Evolutionary conservation across 2,329 filamentous ascomycete species (phyloP).

Genomic region (Beauveria asiatica): DNA sequence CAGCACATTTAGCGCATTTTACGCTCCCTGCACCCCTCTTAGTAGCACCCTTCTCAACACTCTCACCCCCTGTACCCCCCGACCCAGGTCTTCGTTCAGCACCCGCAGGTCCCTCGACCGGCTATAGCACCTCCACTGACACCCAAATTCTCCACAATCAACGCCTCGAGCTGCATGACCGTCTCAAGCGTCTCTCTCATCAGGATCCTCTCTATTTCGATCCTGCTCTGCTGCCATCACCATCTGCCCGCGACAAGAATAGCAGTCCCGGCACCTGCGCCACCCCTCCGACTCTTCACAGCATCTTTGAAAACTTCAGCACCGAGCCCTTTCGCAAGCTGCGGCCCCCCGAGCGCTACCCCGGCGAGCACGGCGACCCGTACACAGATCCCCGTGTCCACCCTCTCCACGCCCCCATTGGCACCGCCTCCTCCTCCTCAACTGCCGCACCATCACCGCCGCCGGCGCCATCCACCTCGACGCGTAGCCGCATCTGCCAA

Average conservation of each 20-base stretch:
- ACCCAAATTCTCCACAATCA: constrained; percentile 5
- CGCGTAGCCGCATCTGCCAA: not conserved
- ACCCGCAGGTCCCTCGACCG: not conserved
- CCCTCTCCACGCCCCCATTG: constrained; percentile 16
- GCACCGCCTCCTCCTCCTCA: constrained; percentile 12
- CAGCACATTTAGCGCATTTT: not conserved
- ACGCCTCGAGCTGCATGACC: constrained; percentile 6
- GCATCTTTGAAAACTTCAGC: constrained; percentile 19
- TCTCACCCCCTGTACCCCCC: not conserved
- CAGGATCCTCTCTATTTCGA: constrained; percentile 3
- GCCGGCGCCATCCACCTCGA: not conserved
- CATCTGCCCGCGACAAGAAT: not conserved
- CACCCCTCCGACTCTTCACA: constrained; percentile 17
- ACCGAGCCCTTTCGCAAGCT: constrained; percentile 15
- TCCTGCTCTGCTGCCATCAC: not conserved
- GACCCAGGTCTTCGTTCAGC: not conserved
- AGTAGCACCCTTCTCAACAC: not conserved
- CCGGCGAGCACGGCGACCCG: not conserved
- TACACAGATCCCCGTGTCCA: constrained; percentile 17
- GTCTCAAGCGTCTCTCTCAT: not conserved
- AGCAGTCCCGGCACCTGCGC: constrained; percentile 12
- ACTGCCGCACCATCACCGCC: not conserved
- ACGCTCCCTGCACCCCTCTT: not conserved
- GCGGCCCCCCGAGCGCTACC: not conserved
- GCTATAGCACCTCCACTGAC: not conserved